Evolutionary conservation across 257 asterid species (phyloP).

Genomic region (Gentiana dahurica): DNA sequence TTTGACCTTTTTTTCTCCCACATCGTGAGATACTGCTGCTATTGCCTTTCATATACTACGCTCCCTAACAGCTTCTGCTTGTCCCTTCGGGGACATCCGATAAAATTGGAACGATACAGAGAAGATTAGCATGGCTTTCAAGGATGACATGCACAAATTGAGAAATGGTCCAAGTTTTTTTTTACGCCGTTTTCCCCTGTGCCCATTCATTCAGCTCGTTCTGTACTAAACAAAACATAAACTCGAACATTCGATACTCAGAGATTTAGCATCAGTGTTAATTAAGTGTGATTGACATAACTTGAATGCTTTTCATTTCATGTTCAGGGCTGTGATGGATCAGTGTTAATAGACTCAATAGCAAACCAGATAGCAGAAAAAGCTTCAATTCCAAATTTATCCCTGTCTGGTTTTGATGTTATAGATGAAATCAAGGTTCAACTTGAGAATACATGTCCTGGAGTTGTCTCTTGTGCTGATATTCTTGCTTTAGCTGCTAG

Average conservation of each 20-base stretch:
- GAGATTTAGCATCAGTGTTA: too few species aligned
- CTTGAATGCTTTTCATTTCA: not conserved
- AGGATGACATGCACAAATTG: constrained; percentile 2
- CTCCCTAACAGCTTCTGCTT: too few species aligned
- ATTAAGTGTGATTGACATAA: not conserved
- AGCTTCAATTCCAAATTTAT: constrained; percentile 26
- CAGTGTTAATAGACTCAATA: constrained; percentile 24
- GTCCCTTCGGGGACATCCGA: constrained; percentile 58
- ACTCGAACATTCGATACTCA: too few species aligned
- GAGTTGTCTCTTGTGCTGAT: constrained; percentile 47
- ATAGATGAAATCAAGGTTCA: constrained; percentile 31
- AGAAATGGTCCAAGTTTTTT: constrained; percentile 8
- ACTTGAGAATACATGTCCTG: constrained; percentile 27
- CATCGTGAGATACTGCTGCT: too few species aligned
- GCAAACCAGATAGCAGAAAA: constrained; percentile 30
- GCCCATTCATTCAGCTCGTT: too few species aligned
- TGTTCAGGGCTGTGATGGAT: constrained; percentile 42
- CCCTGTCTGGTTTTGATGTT: constrained; percentile 31
- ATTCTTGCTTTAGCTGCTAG: constrained; percentile 35
- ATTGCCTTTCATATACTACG: too few species aligned
- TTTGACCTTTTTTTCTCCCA: too few species aligned
- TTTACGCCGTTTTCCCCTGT: too few species aligned
- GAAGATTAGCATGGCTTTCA: constrained; percentile 56
- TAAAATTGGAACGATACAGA: constrained; percentile 62
- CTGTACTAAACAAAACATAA: too few species aligned